Evolutionary conservation across 1,284 basidiomycete genomes (phyloP), one percentile per base, ranked within the genome.

Genomic region (Macrocybe sp.): DNA sequence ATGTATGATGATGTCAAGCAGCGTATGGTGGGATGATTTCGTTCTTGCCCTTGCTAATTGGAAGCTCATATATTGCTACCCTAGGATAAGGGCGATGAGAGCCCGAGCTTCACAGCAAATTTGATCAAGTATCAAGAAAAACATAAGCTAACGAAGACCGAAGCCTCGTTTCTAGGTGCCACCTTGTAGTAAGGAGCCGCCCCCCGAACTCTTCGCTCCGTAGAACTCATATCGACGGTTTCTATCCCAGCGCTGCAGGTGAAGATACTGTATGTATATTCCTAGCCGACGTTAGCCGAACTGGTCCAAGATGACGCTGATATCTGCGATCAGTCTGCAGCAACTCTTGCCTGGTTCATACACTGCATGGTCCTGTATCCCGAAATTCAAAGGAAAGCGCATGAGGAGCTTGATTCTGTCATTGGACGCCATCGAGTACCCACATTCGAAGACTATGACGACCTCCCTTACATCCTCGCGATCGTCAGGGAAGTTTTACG

Each of bases 1-100:
- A 41, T 61, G 12, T 51, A 51, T 30, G 41, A 51, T 5, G 49
- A 56, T 32, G 60, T 59, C 30, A 33, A 34, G 3, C 40, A 38
- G n/a, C 39, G 47, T 5, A 48, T 57, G 38, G 62, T 62, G 43
- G 11, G 46, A 10, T 3, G 11, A 7, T 11, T 44, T 6, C 51
- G 2, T 52, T 12, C 35, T 12, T 2, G 4, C 22, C 22, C 4
- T 22, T 22, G 22, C 22, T 22, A 4, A 22, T 22, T 22, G 22
- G 22, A 22, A 31, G 7, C 34, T 8, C 28, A 29, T 14, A 31
- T 5, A 3, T 11, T 42, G 41, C 22, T 5, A 10, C 7, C 10
- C 16, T 44, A 44, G 47, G 41, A 11, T 7, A 36, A 48, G 38
- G 47, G 47, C 10, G 47, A 48, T 11, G 47, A 48, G 7, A 6